A percentile compares a stretch with the other conserved stretches of the same genome.
phyloP scores from a whole-genome alignment of 1,284 basidiomycete species.

The Heliocybe sulcata region DNA sequence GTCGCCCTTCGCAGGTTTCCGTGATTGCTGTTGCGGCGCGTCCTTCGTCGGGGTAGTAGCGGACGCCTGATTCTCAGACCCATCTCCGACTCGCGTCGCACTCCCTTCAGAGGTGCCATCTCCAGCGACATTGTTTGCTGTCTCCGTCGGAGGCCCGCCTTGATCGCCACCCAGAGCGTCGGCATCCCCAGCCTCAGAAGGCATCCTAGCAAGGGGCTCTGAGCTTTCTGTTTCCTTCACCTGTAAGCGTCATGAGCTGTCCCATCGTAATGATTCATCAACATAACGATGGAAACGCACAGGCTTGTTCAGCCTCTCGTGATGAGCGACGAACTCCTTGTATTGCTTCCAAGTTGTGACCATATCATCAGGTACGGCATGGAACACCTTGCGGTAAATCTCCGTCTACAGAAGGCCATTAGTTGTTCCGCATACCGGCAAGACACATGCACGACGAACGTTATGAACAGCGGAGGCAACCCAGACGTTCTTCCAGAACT shows the following conservation, averaged over 20 bases:
- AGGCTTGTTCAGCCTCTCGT: slow-evolving; percentile 68
- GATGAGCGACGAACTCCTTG: slow-evolving; percentile 74
- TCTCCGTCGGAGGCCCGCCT: slow-evolving; percentile 11
- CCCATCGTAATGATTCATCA: not conserved
- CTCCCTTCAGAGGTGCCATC: slow-evolving; percentile 1
- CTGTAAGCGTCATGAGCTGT: slow-evolving; percentile 26
- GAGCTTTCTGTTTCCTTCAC: slow-evolving; percentile 33
- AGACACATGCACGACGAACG: slow-evolving; percentile 37
- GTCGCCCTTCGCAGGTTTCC: slow-evolving; percentile 38
- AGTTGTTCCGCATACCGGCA: slow-evolving; percentile 8
- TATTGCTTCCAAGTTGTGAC: slow-evolving; percentile 94
- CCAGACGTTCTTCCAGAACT: slow-evolving; percentile 89
- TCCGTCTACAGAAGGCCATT: slow-evolving; percentile 58
- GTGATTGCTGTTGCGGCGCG: slow-evolving; percentile 12
- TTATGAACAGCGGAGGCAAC: slow-evolving; percentile 79
- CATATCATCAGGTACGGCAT: slow-evolving; percentile 84
- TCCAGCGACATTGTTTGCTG: slow-evolving; percentile 13
- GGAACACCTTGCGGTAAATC: slow-evolving; percentile 90
- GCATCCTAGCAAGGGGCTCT: slow-evolving; percentile 44
- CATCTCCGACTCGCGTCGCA: not conserved
- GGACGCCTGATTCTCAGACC: slow-evolving; percentile 14
- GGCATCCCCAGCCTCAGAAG: slow-evolving; percentile 51
- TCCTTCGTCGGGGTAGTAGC: slow-evolving; percentile 10
- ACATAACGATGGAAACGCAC: slow-evolving; percentile 28
- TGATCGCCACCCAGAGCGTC: slow-evolving; percentile 20